Evolutionary conservation across 306 rosid species (phyloP), one percentile per base, ranked within the genome.

Genomic region (Delonix regia): DNA sequence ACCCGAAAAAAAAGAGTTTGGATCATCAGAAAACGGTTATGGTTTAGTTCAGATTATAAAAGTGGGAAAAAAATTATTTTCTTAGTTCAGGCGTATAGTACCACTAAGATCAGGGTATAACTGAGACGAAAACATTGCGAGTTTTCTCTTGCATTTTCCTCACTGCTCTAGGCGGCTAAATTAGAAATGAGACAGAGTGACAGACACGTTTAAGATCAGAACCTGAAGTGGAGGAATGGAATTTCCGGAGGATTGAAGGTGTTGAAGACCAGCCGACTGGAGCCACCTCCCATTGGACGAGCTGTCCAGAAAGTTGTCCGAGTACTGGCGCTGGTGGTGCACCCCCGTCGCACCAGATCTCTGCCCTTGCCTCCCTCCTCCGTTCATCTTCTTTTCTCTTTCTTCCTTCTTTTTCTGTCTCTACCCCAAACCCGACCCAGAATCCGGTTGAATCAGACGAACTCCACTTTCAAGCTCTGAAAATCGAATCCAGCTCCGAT

Each of bases 251-350:
- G 97, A 80, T 71, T 91, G 95, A 2, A 96, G 93, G 64, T 90
- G 95, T 73, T 95, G 98, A 78, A 95, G 97, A 30, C 99, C 99
- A 60, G 99, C 91, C 1, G 99, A 89, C 75, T 96, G 99, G 27
- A 96, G 96, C 99, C 99, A 96, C 55, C 96, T 65, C 55, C 77
- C 76, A 11, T 82, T 86, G 76, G 85, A 76, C 5, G 89, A 74
- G 48, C 85, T 81, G 63, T 86, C 87, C 64, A 93, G 86, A 22
- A 90, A 88, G 85, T 96, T 86, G 7, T 89, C 97, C 18, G 98
- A 91, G 90, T 88, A 74, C 38, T 91, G 95, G 27, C 92, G 85
- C 67, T 87, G 89, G 57, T 89, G 93, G 71, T 91, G 91, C 72
- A 84, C 77, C 86, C 85, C 92, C 7, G 87, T 48, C 34, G 83